These are phyloP conservation scores for Solanum ossicruentum DNA, from an alignment of 257 asterid genomes.

Conservation along the genomic window DNA sequence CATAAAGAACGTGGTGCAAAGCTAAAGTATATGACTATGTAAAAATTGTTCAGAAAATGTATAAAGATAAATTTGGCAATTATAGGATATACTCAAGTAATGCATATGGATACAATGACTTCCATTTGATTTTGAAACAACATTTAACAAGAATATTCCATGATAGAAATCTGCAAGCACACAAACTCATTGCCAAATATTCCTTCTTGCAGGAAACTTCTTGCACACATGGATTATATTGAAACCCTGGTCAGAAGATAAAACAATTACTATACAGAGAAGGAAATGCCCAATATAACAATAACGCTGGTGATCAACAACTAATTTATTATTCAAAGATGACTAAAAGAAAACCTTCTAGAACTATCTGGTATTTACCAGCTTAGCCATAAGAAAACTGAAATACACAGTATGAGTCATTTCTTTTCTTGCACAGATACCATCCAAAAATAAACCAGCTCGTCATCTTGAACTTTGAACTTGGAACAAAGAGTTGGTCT, in stretches of 20 bases:
- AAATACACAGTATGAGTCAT: not conserved
- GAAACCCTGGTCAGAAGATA: no score
- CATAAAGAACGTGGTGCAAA: no score
- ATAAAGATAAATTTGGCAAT: not conserved
- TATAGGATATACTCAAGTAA: not conserved
- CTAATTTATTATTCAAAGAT: not conserved
- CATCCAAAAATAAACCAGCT: not conserved
- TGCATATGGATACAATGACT: not conserved
- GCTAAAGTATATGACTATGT: no score
- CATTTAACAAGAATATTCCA: not conserved
- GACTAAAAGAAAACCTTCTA: not conserved
- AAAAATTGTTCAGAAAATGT: not conserved
- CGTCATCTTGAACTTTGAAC: not conserved
- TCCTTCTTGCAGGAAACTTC: not conserved
- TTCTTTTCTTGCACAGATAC: not conserved
- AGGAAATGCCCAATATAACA: no score
- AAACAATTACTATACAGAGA: no score
- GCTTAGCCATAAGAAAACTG: not conserved
- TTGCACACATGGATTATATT: not conserved
- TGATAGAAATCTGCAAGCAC: not conserved
- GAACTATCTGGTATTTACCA: not conserved
- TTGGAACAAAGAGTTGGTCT: not conserved
- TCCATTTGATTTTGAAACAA: not conserved
- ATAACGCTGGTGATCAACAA: not conserved
- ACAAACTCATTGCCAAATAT: not conserved